Base-by-base conservation (phyloP, 2,329 filamentous ascomycete species). In the Scytalidium lignicola region DNA sequence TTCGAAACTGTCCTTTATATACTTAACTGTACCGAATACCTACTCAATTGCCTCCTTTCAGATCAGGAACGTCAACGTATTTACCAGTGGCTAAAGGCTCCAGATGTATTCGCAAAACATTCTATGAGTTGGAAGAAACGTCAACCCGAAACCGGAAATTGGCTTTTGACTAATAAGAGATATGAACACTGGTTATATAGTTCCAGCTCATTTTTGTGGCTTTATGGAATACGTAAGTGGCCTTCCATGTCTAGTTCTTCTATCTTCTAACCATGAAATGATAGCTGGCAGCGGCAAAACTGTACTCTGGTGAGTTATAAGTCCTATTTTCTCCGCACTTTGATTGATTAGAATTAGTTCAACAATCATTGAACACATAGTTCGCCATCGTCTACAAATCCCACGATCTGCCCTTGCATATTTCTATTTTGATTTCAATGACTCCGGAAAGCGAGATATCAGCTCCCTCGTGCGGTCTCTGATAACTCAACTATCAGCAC, bases 361-460 rank as follows among this genome's bases (percentile, higher is more conserved):
- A 13, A 70, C 66, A 1, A 57, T 63, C 8, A 66, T 71, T 41
- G 64, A 67, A 39, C 49, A 64, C 40, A 23, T 59, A 9, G 41
- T 51, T n/a, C 23, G 29, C 8, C 50, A 54, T 23, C 44, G 42
- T 39, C 43, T 60, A 1, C 54, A 52, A 18, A 51, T 54, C 10
- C 51, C 55, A 7, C 41, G 46, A 6, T 57, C 62, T 10, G 65
- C 59, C 0, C 44, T 70, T 12, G 64, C 60, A 1, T 70, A 65
- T 51, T 72, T 72, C 54, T 72, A 65, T 56, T 72, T 72, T 44
- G 62, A 66, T 2, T 71, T 70, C 52, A 66, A 63, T 41, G 67
- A 70, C 40, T 22, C 52, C 1, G 41, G 32, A 9, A 71, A 71
- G 39, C 64, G 67, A 49, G 52, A 62, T 22, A 20, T 54, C 0